A percentile compares a stretch with the other conserved stretches of the same genome.
These are phyloP conservation scores for Populus hybrid DNA, from an alignment of 441 rosid genomes.

Conservation along the genomic window DNA sequence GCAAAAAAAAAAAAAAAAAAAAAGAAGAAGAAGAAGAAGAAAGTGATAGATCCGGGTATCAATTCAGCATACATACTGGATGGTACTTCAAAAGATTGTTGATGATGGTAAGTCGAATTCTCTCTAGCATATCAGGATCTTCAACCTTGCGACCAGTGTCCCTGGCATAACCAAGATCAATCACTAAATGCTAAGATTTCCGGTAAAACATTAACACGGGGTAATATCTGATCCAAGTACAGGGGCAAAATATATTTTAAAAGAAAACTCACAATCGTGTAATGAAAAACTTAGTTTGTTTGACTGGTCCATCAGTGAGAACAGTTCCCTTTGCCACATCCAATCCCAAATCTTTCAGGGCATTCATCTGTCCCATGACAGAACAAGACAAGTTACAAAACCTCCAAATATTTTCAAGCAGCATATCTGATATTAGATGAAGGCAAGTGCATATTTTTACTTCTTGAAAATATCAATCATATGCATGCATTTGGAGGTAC, in stretches of 20 bases:
- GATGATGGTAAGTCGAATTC: slow-evolving; percentile 86
- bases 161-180: slow-evolving; percentile 41
- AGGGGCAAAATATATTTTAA: background rate
- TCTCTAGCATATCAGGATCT: slow-evolving; percentile 86
- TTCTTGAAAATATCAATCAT: background rate
- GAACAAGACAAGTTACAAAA: slow-evolving; percentile 9
- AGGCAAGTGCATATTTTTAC: background rate
- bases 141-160: slow-evolving; percentile 93
- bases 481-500: background rate
- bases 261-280: slow-evolving; percentile 56
- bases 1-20: slow-evolving; percentile 6
- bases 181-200: slow-evolving; percentile 17
- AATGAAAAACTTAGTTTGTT: slow-evolving; percentile 72
- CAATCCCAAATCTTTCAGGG: slow-evolving; percentile 84
- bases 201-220: background rate
- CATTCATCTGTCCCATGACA: slow-evolving; percentile 59
- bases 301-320: slow-evolving; percentile 67
- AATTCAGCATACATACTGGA: slow-evolving; percentile 60
- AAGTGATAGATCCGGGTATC: background rate
- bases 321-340: slow-evolving; percentile 85
- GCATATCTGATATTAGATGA: background rate
- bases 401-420: background rate
- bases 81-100: slow-evolving; percentile 93
- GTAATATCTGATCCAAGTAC: background rate
- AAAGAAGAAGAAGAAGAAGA: background rate